Evolutionary conservation across 2,329 filamentous ascomycete species (phyloP).

Genomic region (Chaetoscypha palmicola): DNA sequence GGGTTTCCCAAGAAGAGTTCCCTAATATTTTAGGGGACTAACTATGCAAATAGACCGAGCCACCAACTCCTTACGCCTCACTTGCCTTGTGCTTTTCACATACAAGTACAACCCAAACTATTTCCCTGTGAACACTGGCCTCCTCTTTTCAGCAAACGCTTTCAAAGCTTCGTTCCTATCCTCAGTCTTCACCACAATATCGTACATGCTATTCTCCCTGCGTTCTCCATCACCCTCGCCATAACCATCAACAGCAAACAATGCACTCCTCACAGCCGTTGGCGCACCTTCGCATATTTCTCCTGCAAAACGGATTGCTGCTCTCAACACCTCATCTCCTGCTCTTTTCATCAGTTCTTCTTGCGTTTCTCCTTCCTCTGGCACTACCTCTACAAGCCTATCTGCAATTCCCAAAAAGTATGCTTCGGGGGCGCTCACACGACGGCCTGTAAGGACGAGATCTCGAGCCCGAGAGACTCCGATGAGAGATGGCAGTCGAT

Average conservation of each 20-base stretch:
- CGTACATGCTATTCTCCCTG: constrained; percentile 83
- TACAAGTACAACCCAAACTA: constrained; percentile 2
- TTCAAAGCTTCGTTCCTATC: constrained; percentile 82
- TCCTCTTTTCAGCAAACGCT: constrained; percentile 76
- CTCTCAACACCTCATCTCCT: constrained; percentile 61
- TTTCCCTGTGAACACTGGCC: constrained; percentile 56
- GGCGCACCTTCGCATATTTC: constrained; percentile 90
- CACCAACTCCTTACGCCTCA: too few species aligned
- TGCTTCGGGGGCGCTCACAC: constrained; percentile 75
- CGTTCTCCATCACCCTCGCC: constrained; percentile 45
- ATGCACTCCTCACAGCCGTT: constrained; percentile 69
- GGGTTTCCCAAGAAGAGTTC: too few species aligned
- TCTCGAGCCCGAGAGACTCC: constrained; percentile 79
- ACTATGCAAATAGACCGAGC: too few species aligned
- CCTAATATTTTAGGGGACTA: too few species aligned
- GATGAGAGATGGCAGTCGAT: constrained; percentile 75
- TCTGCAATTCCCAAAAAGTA: constrained; percentile 90
- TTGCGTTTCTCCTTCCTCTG: constrained; percentile 39
- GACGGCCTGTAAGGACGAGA: constrained; percentile 81
- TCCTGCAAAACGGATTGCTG: constrained; percentile 69
- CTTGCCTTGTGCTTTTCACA: too few species aligned
- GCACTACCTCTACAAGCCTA: constrained; percentile 73
- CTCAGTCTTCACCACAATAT: constrained; percentile 72
- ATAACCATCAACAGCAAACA: constrained; percentile 70
- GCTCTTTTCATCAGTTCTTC: constrained; percentile 48